Evolutionary conservation across 129 eudicot genomes (phyloP).

Genomic region (Deinandra increscens): DNA sequence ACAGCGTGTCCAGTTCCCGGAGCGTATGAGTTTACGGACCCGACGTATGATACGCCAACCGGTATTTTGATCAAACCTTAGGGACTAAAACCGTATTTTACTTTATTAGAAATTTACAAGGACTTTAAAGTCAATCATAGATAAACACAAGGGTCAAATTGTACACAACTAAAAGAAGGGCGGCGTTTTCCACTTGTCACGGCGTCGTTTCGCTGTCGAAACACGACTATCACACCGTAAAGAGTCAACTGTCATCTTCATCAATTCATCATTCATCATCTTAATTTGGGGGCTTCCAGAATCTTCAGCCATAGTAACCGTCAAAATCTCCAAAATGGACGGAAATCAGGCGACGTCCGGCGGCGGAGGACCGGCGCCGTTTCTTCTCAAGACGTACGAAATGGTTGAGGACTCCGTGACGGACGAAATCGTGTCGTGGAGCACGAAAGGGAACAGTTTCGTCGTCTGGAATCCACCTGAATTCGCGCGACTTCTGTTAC

Average conservation of each 20-base stretch:
- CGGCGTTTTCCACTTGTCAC: neutral
- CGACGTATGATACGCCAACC: too few relatives aligned
- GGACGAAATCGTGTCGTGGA: conserved; percentile 78
- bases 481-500: conserved; percentile 61
- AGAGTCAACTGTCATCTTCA: conserved; percentile 18
- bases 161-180: neutral
- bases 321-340: conserved; percentile 38
- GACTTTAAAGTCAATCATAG: neutral
- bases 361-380: conserved; percentile 68
- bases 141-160: conserved; percentile 11
- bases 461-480: conserved; percentile 88
- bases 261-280: too few relatives aligned
- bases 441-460: conserved; percentile 50
- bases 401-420: conserved; percentile 79
- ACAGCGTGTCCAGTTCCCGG: too few relatives aligned
- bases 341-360: conserved; percentile 40
- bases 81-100: too few relatives aligned
- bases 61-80: too few relatives aligned
- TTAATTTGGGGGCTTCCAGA: conserved; percentile 14
- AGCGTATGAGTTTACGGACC: too few relatives aligned
- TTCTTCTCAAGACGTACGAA: conserved; percentile 73
- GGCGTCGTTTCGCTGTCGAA: conserved; percentile 25
- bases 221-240: conserved; percentile 17
- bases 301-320: neutral
- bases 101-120: neutral